Percentiles rank a stretch among this genome's conserved stretches.
These are phyloP conservation scores for Blastobotrys illinoisensis DNA, from an alignment of 1,139 yeast genomes.

Conservation along the genomic window DNA sequence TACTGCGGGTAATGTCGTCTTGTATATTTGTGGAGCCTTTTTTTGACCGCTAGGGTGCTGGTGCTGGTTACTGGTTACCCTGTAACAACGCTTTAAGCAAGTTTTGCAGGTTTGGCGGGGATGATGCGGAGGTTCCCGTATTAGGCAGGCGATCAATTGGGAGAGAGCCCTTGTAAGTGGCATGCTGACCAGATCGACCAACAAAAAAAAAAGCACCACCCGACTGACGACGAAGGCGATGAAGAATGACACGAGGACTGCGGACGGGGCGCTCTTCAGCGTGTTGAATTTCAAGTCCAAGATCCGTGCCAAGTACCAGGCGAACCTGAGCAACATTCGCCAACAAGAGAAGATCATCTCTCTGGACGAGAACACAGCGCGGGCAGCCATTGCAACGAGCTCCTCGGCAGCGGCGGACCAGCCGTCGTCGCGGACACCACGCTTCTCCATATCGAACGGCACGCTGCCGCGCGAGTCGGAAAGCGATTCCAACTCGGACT, in stretches of 20 bases:
- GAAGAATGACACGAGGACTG: not conserved
- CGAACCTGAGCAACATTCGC: not conserved
- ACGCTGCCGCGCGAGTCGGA: not conserved
- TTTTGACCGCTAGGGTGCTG: too few relatives aligned
- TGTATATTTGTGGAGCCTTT: too few relatives aligned
- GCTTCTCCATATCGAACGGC: not conserved
- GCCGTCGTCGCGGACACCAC: not conserved
- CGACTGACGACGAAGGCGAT: not conserved
- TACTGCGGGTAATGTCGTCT: too few relatives aligned
- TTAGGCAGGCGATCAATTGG: not conserved
- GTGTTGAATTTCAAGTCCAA: not conserved
- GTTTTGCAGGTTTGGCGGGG: too few relatives aligned
- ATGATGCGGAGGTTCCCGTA: not conserved
- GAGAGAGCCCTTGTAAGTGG: not conserved
- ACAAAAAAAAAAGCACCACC: not conserved
- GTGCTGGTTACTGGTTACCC: too few relatives aligned
- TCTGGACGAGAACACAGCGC: not conserved
- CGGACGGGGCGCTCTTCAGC: not conserved
- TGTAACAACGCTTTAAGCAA: too few relatives aligned
- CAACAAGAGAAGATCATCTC: not conserved
- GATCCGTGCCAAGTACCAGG: not conserved
- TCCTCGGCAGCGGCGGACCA: not conserved
- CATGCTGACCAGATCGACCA: not conserved
- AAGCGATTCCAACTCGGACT: not conserved
- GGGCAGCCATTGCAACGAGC: not conserved